Conservation (phyloP, 2,329 filamentous ascomycete genomes). For the Ramichloridium luteum region DNA sequence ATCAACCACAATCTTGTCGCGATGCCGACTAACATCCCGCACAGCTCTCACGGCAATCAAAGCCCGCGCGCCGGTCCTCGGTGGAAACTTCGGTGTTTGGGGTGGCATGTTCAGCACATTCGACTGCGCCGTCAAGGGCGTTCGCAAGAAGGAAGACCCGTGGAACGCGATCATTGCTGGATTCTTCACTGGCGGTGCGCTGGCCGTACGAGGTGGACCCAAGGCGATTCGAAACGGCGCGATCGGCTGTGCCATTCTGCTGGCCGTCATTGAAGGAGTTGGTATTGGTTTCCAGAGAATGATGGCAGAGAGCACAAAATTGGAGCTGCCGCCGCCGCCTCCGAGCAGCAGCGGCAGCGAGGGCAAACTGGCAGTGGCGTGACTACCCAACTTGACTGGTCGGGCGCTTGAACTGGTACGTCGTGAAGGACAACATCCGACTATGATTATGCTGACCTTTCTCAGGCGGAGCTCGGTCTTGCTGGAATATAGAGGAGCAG, state of each 20-base stretch:
- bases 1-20: constrained; percentile 2
- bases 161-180: constrained; percentile 97
- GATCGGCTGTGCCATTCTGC: constrained; percentile 85
- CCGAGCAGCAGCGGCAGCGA: constrained; percentile 22
- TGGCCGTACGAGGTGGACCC: constrained; percentile 83
- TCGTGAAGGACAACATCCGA: too few species aligned
- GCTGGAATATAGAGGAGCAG: too few species aligned
- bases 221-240: constrained; percentile 89
- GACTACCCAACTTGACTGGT: too few species aligned
- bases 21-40: not conserved
- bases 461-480: too few species aligned
- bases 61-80: constrained; percentile 86
- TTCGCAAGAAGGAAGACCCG: constrained; percentile 83
- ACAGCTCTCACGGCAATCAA: constrained; percentile 84
- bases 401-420: too few species aligned
- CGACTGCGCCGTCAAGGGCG: constrained; percentile 91
- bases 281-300: constrained; percentile 92
- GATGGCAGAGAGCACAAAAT: constrained; percentile 77
- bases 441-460: too few species aligned
- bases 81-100: constrained; percentile 97
- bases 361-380: constrained; percentile 16
- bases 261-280: constrained; percentile 94
- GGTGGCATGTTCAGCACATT: constrained; percentile 91
- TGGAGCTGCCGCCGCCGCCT: constrained; percentile 48
- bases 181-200: constrained; percentile 86